Base-by-base conservation (phyloP, 139 green algal genomes). In the Eudorina sp. region DNA sequence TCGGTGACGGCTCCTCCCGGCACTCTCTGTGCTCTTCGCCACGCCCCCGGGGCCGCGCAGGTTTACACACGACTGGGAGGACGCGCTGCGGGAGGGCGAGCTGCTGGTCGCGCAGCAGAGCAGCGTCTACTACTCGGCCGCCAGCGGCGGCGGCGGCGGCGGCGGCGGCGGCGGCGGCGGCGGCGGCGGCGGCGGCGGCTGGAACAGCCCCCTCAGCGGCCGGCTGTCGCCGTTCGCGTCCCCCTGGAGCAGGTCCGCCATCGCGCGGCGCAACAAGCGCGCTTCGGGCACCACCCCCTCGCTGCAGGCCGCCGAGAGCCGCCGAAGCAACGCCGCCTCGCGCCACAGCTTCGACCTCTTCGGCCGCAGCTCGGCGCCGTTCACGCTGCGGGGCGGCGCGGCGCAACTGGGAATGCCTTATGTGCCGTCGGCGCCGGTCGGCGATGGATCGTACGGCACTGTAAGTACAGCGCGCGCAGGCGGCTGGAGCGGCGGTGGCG, bases 201-300 rank as follows among this genome's bases (percentile, higher is more conserved):
- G 40, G 4, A 38, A 27, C 41, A 76, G 79, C 60, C 60, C 79
- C n/a, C 58, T 41, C 8, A 7, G 36, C 41, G 41, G 5, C 23
- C 79, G 58, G 29, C 34, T 48, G 9, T 77, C 79, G 29, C 60
- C 79, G 41, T 86, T 86, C 60, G 25, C 60, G 25, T 77, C 79
- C 1, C 79, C 78, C 36, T 85, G 78, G 78, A 51, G 1, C 55
- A 55, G 53, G 60, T 76, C 53, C 3, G 16, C 78, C 27, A 29
- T 41, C 1, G 60, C 58, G 29, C 79, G 79, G 34, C 48, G 19
- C 2, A 69, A 29, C 60, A 62, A 62, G 58, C 79, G 79, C 40
- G 27, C 43, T 60, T 46, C 58, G 1, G 27, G 14, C 55, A 29
- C 7, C 40, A 40, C 27, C 29, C 40, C 53, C 23, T 40, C 40